A percentile compares a stretch with the other conserved stretches of the same genome.
These are phyloP conservation scores for Ophiosphaerella korrae DNA, from an alignment of 2,329 filamentous ascomycete species.

Conservation along the genomic window DNA sequence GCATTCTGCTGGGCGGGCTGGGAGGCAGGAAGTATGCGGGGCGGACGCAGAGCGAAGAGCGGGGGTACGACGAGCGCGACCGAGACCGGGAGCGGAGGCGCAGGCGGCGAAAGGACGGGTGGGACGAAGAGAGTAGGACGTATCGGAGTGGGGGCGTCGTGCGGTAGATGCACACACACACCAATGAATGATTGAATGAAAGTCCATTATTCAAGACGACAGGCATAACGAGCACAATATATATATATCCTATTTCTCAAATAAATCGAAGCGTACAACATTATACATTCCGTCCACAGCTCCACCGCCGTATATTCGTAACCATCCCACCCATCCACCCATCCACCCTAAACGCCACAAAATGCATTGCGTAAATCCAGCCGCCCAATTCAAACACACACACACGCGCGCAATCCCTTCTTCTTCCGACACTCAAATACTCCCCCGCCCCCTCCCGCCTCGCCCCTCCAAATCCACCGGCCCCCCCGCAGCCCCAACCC, in stretches of 20 bases:
- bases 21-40: constrained; percentile 50
- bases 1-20: constrained; percentile 50
- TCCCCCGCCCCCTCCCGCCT: constrained; percentile 8
- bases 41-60: constrained; percentile 29
- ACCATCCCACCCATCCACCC: no score
- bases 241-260: no score
- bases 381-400: neutral
- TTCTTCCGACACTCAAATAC: neutral
- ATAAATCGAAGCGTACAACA: neutral
- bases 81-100: constrained; percentile 17
- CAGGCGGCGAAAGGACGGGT: constrained; percentile 35
- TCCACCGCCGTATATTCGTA: neutral
- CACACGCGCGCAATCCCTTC: neutral
- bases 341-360: neutral
- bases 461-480: constrained; percentile 23
- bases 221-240: no score
- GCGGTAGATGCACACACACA: constrained; percentile 51
- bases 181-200: no score
- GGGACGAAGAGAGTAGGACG: constrained; percentile 43
- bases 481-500: constrained; percentile 20
- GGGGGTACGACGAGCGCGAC: no score
- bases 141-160: constrained; percentile 64
- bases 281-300: no score
- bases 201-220: no score
- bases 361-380: no score